A percentile compares a stretch with the other conserved stretches of the same genome.
phyloP scores from a whole-genome alignment of 2,329 filamentous ascomycete species.

The Scedosporium dehoogii region DNA sequence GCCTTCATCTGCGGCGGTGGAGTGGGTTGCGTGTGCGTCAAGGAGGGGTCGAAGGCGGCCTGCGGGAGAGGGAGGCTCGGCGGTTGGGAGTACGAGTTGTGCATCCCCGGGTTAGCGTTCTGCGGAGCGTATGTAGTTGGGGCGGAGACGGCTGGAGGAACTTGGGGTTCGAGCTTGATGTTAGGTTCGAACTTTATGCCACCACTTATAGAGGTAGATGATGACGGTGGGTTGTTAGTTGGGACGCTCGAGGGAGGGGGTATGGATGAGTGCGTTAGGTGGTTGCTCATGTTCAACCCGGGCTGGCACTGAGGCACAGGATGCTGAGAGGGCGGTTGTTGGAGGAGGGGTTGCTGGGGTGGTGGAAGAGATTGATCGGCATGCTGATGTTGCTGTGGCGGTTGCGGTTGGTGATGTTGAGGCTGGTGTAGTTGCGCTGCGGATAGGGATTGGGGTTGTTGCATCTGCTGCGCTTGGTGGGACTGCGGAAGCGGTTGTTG shows the following conservation, averaged over 20 bases:
- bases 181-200: neutral
- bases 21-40: neutral
- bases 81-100: neutral
- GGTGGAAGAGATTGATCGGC: neutral
- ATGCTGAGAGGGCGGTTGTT: neutral
- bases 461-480: neutral
- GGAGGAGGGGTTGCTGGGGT: neutral
- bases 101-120: neutral
- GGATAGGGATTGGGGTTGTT: neutral
- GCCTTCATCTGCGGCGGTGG: neutral
- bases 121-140: neutral
- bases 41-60: neutral
- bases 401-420: neutral
- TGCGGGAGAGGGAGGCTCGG: neutral
- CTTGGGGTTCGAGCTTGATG: neutral
- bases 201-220: neutral
- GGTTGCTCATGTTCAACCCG: neutral
- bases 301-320: slow-evolving; percentile 1
- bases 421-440: slow-evolving; percentile 6
- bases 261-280: neutral
- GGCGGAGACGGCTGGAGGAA: neutral
- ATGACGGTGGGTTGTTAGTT: neutral
- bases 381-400: neutral
- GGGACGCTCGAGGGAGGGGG: neutral
- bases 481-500: neutral